A percentile compares a stretch with the other conserved stretches of the same genome.
phyloP scores from a whole-genome alignment of 2,329 filamentous ascomycete genomes.

The Thielaviopsis musarum region DNA sequence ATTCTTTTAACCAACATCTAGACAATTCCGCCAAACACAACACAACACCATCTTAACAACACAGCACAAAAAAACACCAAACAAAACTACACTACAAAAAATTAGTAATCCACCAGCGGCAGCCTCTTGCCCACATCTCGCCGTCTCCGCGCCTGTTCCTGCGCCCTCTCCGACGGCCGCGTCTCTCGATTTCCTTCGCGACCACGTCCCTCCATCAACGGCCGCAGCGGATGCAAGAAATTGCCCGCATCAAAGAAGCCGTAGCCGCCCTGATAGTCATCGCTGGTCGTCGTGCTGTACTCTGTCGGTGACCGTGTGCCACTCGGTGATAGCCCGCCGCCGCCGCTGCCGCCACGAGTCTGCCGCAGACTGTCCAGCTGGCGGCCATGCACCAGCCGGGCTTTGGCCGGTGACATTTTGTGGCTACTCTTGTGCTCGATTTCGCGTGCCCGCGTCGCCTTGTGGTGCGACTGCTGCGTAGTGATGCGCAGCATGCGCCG shows the following conservation, averaged over 20 bases:
- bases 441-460: constrained; percentile 35
- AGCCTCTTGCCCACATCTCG: constrained; percentile 62
- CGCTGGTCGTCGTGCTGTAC: constrained; percentile 56
- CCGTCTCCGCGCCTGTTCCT: constrained; percentile 36
- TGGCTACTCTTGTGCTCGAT: constrained; percentile 22
- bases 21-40: too few relatives aligned
- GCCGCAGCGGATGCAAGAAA: constrained; percentile 60
- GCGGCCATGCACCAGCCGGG: constrained; percentile 40
- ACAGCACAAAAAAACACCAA: too few relatives aligned
- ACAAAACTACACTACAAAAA: too few relatives aligned
- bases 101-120: constrained; percentile 49
- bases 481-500: constrained; percentile 65
- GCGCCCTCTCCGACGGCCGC: constrained; percentile 41
- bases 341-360: constrained; percentile 13
- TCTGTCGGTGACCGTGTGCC: constrained; percentile 43
- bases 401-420: constrained; percentile 26
- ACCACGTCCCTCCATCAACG: constrained; percentile 39
- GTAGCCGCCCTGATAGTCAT: constrained; percentile 82
- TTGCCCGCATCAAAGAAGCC: constrained; percentile 96
- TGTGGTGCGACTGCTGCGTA: constrained; percentile 25
- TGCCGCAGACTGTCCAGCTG: constrained; percentile 31
- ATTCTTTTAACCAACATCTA: too few relatives aligned
- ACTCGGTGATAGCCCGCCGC: constrained; percentile 21
- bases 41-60: too few relatives aligned
- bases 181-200: constrained; percentile 34